Evolutionary conservation across 208 protist species (phyloP).

Genomic region (Acanthamoeba sp.): DNA sequence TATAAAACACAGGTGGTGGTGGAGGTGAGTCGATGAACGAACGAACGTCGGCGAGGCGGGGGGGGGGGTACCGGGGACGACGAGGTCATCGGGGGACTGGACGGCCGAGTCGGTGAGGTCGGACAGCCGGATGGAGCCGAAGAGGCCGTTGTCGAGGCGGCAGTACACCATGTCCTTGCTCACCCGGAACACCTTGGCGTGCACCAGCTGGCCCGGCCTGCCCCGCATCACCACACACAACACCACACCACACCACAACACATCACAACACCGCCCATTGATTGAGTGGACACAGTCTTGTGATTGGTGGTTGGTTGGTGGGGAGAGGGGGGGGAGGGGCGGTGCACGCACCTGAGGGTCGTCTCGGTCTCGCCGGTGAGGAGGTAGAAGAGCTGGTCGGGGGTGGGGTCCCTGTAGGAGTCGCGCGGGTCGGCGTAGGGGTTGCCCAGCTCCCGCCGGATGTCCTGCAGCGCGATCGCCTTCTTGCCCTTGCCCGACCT

Average conservation of each 20-base stretch:
- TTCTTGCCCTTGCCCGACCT: slow-evolving; percentile 74
- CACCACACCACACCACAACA: too few relatives aligned
- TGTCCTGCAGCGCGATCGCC: slow-evolving; percentile 77
- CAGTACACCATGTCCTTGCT: background rate
- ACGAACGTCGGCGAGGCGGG: background rate
- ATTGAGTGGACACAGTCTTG: too few relatives aligned
- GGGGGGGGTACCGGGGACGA: background rate
- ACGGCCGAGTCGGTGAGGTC: slow-evolving; percentile 5
- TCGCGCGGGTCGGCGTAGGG: slow-evolving; percentile 80
- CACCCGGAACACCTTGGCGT: slow-evolving; percentile 24
- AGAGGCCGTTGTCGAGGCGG: slow-evolving; percentile 4
- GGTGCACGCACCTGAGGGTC: slow-evolving; percentile 17
- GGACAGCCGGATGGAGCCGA: background rate
- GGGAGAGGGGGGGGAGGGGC: too few relatives aligned
- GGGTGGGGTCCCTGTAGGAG: slow-evolving; percentile 33
- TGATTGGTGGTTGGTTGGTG: too few relatives aligned
- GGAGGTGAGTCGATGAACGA: background rate
- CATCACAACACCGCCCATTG: too few relatives aligned
- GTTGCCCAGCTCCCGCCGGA: slow-evolving; percentile 78
- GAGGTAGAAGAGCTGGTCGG: slow-evolving; percentile 75
- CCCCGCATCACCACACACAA: background rate
- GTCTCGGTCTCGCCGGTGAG: slow-evolving; percentile 76
- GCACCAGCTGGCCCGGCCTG: background rate
- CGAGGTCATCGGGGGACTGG: background rate
- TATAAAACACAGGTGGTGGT: background rate